These are phyloP conservation scores for Nicotiana sylvestris DNA, from an alignment of 257 asterid genomes.

Conservation along the genomic window DNA sequence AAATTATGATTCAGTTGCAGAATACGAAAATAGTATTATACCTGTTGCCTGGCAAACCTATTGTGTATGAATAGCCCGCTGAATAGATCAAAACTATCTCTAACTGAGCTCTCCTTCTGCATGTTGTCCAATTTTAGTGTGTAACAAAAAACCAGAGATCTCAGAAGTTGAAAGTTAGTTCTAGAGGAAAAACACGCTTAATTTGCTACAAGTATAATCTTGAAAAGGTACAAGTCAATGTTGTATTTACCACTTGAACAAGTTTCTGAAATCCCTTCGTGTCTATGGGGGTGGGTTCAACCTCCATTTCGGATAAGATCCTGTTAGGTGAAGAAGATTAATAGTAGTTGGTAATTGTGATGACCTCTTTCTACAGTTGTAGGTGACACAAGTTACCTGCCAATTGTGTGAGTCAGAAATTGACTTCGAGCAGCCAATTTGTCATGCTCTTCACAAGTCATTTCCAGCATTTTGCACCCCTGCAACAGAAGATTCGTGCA, in stretches of 20 bases:
- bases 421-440: slow-evolving; percentile 69
- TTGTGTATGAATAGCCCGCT: slow-evolving; percentile 70
- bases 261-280: slow-evolving; percentile 90
- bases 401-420: slow-evolving; percentile 80
- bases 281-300: slow-evolving; percentile 71
- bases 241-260: slow-evolving; percentile 63
- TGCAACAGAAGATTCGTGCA: slow-evolving; percentile 17
- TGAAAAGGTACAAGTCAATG: not conserved
- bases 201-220: not conserved
- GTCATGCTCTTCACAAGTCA: slow-evolving; percentile 89
- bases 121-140: not conserved
- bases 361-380: not conserved
- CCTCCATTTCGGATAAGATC: slow-evolving; percentile 64
- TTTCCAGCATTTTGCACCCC: slow-evolving; percentile 92
- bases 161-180: not conserved
- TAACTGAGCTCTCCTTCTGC: slow-evolving; percentile 75
- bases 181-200: not conserved
- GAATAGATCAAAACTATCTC: slow-evolving; percentile 75
- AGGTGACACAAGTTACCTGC: slow-evolving; percentile 42
- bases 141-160: not conserved
- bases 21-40: not conserved
- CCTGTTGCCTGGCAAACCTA: slow-evolving; percentile 59
- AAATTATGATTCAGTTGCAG: not conserved
- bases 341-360: not conserved
- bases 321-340: slow-evolving; percentile 32